These are phyloP conservation scores for Stenocarpella maydis DNA, from an alignment of 2,329 filamentous ascomycete species.

Conservation along the genomic window DNA sequence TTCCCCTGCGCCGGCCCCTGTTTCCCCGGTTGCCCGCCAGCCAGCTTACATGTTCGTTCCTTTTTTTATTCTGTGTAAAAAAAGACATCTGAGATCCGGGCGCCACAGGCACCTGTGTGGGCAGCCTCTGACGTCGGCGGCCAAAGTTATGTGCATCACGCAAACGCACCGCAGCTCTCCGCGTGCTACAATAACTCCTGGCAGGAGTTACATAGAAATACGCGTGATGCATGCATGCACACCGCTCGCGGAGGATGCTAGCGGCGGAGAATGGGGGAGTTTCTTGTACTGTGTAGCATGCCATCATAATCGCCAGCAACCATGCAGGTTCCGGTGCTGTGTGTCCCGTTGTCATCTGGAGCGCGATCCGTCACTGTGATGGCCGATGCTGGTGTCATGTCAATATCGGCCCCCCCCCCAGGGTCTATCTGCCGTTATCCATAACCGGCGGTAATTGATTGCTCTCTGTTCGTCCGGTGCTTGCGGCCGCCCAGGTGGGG, in stretches of 20 bases:
- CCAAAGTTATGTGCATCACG: slow-evolving; percentile 10
- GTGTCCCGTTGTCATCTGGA: not conserved
- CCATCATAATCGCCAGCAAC: not conserved
- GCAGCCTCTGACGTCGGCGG: slow-evolving; percentile 18
- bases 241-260: no score
- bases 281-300: no score
- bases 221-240: not conserved
- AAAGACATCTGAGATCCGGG: slow-evolving; percentile 15
- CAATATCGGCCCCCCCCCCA: no score
- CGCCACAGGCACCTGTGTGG: slow-evolving; percentile 1
- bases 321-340: not conserved
- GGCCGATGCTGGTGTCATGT: slow-evolving; percentile 26
- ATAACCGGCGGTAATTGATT: not conserved
- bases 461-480: slow-evolving; percentile 6
- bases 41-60: no score
- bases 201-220: not conserved
- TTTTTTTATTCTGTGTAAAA: no score
- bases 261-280: no score
- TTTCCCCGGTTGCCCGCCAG: not conserved
- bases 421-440: not conserved
- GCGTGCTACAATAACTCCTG: no score
- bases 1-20: not conserved
- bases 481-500: not conserved
- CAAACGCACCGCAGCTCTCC: no score
- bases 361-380: not conserved